A percentile compares a stretch with the other conserved stretches of the same genome.
Evolutionary conservation across 768 basidiomycete genomes (phyloP).

Genomic region (Mycena indigotica): DNA sequence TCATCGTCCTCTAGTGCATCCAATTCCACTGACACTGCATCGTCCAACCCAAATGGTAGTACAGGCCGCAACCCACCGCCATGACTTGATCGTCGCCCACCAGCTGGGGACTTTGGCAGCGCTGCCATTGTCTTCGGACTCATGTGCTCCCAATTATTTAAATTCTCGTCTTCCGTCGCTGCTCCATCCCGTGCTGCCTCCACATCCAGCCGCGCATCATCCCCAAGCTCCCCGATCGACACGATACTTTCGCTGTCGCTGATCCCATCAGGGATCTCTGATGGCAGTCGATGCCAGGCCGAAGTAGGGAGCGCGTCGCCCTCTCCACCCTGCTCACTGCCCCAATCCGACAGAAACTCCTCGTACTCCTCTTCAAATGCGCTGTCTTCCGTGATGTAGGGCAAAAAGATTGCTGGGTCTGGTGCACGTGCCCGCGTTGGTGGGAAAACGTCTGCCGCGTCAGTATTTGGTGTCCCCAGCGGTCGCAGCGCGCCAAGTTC

Average conservation of each 20-base stretch:
- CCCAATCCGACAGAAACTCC: conserved; percentile 89
- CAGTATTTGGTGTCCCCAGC: conserved; percentile 71
- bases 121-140: conserved; percentile 95
- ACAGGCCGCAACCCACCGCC: conserved; percentile 86
- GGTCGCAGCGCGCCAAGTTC: conserved; percentile 77
- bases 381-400: conserved; percentile 91
- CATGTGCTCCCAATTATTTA: conserved; percentile 99
- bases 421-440: conserved; percentile 86
- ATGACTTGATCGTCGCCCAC: conserved; percentile 78
- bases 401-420: conserved; percentile 81
- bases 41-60: conserved; percentile 70
- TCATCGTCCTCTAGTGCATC: conserved; percentile 74
- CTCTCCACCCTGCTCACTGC: conserved; percentile 60
- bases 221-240: conserved; percentile 85
- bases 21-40: conserved; percentile 69
- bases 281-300: conserved; percentile 83
- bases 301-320: conserved; percentile 50
- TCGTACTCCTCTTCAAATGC: conserved; percentile 98
- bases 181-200: conserved; percentile 61
- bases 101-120: conserved; percentile 87
- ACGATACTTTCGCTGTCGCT: conserved; percentile 94
- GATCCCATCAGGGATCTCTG: conserved; percentile 83
- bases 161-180: conserved; percentile 73
- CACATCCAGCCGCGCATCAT: conserved; percentile 72
- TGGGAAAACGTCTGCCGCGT: conserved; percentile 93